phyloP scores from a whole-genome alignment of 257 asterid genomes.

The Rauvolfia tetraphylla region DNA sequence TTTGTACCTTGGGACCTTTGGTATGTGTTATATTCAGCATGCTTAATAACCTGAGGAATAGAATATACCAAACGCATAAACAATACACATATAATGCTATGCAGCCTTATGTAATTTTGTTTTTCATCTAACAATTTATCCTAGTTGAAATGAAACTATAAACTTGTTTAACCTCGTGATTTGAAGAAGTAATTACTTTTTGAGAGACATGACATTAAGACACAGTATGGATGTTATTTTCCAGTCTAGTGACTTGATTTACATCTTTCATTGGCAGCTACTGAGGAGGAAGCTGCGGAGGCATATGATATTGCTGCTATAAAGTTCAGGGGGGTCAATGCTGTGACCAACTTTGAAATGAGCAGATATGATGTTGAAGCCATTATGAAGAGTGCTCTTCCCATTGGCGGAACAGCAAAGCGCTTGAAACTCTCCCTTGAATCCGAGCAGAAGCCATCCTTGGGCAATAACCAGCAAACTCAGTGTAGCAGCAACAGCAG shows the following conservation, averaged over 20 bases:
- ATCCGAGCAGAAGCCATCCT: slow-evolving; percentile 39
- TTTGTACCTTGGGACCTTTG: slow-evolving; percentile 90
- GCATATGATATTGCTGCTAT: slow-evolving; percentile 97
- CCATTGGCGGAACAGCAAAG: slow-evolving; percentile 78
- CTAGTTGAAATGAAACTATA: neutral
- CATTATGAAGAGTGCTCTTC: slow-evolving; percentile 77
- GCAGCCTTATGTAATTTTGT: too few relatives aligned
- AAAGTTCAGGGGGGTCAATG: slow-evolving; percentile 79
- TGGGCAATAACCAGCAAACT: slow-evolving; percentile 25
- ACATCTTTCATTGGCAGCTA: slow-evolving; percentile 38
- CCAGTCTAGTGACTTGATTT: neutral
- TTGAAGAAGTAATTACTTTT: too few relatives aligned
- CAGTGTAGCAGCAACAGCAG: slow-evolving; percentile 39
- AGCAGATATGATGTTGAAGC: slow-evolving; percentile 81
- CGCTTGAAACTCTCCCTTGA: slow-evolving; percentile 68
- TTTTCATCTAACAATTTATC: neutral
- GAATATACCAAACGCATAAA: too few relatives aligned
- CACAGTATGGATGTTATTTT: neutral
- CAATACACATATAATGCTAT: too few relatives aligned
- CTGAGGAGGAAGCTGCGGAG: slow-evolving; percentile 99
- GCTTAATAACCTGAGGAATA: too few relatives aligned
- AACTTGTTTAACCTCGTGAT: neutral
- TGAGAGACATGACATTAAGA: neutral
- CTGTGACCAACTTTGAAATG: slow-evolving; percentile 93
- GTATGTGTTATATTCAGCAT: slow-evolving; percentile 26